Base-by-base conservation (phyloP, 2,329 filamentous ascomycete genomes). In the Fusarium guadeloupense region DNA sequence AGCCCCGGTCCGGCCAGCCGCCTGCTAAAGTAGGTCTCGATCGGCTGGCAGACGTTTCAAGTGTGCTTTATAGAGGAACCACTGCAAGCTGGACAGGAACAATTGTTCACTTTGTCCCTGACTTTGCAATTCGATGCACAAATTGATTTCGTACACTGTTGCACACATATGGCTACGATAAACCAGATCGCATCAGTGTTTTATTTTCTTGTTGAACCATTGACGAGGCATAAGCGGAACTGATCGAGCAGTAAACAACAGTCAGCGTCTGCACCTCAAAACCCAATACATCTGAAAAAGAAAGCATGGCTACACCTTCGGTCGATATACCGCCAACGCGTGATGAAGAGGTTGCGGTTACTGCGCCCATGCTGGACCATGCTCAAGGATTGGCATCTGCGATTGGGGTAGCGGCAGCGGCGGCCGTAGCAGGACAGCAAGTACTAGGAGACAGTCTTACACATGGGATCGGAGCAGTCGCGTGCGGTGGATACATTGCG, bases 1-100 rank as follows among this genome's bases (percentile, higher is more conserved):
- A 62, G 57, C 51, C 44, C 61, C 64, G 66, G 66, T 69, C 66
- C 66, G 66, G 48, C 33, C 61, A 69, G 56, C 66, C 66, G 66
- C 47, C 45, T 39, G 35, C 37, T 54, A 45, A 54, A 61, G 44
- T 44, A 38, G 54, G 42, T 19, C 40, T 40, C 47, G 42, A 52
- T 55, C 38, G 30, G 48, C 52, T 48, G 42, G 41, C 34, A 46
- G 41, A 34, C 41, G 23, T 52, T 45, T 44, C 52, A 21, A 44
- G 50, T 40, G 35, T 39, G 56, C 50, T 54, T 63, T 54, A 68
- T 62, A 61, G 53, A 62, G 48, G 49, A 57, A 50, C 49, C 38
- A 30, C 47, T 65, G 52, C 56, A 51, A 62, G 34, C 56, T 58
- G 44, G 26, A 53, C 38, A 54, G 31, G 21, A 39, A 25, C 33